Evolutionary conservation across 1,284 basidiomycete species (phyloP).

Genomic region (Melampsora abietis-canadensis): DNA sequence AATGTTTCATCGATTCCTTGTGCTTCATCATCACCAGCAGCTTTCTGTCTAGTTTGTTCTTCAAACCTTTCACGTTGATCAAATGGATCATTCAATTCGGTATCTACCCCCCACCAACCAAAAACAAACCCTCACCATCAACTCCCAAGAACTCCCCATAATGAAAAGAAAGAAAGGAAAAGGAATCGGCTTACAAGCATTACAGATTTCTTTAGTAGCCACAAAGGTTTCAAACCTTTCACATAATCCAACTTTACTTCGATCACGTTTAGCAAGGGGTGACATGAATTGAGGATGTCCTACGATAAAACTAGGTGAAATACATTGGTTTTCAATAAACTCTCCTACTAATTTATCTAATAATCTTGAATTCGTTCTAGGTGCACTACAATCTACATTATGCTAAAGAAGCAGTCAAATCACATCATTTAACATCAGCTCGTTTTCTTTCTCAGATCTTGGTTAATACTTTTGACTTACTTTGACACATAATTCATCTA

Average conservation of each 20-base stretch:
- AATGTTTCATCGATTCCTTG: slow-evolving; percentile 95
- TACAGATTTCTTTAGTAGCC: slow-evolving; percentile 97
- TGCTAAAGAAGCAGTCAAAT: slow-evolving; percentile 57
- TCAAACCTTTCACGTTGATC: slow-evolving; percentile 94
- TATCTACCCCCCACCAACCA: slow-evolving; percentile 58
- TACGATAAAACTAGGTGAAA: slow-evolving; percentile 92
- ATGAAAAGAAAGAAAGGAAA: neutral
- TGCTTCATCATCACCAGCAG: slow-evolving; percentile 93
- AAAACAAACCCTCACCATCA: slow-evolving; percentile 10
- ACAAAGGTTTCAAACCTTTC: slow-evolving; percentile 99
- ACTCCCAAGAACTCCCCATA: too few relatives aligned
- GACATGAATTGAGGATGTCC: slow-evolving; percentile 99
- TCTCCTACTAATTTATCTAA: slow-evolving; percentile 93
- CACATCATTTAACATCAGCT: neutral
- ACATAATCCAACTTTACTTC: slow-evolving; percentile 86
- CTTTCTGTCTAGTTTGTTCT: slow-evolving; percentile 87
- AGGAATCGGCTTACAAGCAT: slow-evolving; percentile 52
- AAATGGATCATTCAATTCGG: slow-evolving; percentile 96
- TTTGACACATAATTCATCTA: slow-evolving; percentile 76
- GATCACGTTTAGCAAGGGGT: slow-evolving; percentile 93
- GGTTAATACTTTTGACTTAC: neutral
- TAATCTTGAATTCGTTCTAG: slow-evolving; percentile 88
- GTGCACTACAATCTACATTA: slow-evolving; percentile 94
- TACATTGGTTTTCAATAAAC: slow-evolving; percentile 93
- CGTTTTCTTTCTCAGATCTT: neutral